These are phyloP conservation scores for Rhododendron ovatum DNA, from an alignment of 148 eudicot genomes.

Conservation along the genomic window DNA sequence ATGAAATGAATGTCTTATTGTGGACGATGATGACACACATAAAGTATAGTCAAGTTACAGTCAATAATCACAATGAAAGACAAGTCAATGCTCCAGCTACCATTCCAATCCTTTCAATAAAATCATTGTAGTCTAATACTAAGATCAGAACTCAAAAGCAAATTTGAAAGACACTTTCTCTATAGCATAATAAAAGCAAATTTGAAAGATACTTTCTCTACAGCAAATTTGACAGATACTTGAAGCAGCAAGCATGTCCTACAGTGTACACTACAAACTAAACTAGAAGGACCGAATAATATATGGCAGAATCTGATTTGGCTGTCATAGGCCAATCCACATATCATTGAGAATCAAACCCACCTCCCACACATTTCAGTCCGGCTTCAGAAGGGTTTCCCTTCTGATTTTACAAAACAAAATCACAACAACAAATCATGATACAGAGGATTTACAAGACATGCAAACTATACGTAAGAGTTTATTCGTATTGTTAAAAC, in stretches of 20 bases:
- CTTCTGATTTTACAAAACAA: neutral
- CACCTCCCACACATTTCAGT: neutral
- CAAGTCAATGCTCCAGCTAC: neutral
- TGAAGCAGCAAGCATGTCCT: neutral
- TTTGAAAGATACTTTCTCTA: too few species aligned
- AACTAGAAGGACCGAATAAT: neutral
- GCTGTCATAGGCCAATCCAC: neutral
- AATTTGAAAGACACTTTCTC: neutral
- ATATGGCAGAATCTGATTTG: neutral
- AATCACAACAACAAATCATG: neutral
- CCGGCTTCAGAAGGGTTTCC: neutral
- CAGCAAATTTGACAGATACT: neutral
- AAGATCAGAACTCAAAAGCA: neutral
- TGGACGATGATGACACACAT: neutral
- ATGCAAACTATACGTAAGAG: neutral
- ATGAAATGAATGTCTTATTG: too few species aligned
- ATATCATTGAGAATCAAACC: neutral
- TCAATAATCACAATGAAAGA: neutral
- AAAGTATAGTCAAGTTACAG: neutral
- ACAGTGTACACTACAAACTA: neutral
- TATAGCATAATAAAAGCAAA: neutral
- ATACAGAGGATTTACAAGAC: neutral
- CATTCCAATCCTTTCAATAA: neutral
- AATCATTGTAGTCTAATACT: neutral
- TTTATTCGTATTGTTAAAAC: neutral